These are phyloP conservation scores for Trichoderma harzianum DNA, from an alignment of 2,329 filamentous ascomycete species.

Conservation along the genomic window DNA sequence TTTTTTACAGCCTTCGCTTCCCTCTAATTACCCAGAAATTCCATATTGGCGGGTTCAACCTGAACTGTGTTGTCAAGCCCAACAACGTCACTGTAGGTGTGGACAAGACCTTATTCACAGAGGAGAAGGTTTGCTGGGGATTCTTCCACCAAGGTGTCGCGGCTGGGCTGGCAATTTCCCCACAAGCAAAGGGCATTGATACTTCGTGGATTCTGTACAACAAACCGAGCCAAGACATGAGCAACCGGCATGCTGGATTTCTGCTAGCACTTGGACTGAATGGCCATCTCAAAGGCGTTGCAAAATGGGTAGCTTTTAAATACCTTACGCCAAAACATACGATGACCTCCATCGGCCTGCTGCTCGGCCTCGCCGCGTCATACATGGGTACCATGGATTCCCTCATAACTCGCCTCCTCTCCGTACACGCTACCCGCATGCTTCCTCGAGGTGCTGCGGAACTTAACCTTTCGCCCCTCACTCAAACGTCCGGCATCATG, in stretches of 20 bases:
- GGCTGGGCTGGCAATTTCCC: conserved; percentile 87
- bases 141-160: conserved; percentile 97
- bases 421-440: conserved; percentile 94
- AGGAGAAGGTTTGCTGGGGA: conserved; percentile 97
- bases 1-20: conserved; percentile 82
- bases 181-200: conserved; percentile 86
- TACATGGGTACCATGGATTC: conserved; percentile 98
- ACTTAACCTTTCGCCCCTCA: conserved; percentile 86
- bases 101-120: conserved; percentile 80
- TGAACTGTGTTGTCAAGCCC: conserved; percentile 88
- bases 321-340: conserved; percentile 99
- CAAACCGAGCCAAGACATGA: conserved; percentile 80
- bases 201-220: conserved; percentile 99
- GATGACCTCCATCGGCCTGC: conserved; percentile 96
- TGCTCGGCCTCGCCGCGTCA: conserved; percentile 87
- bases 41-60: conserved; percentile 82
- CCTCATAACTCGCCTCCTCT: conserved; percentile 85
- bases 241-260: conserved; percentile 94
- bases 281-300: conserved; percentile 87
- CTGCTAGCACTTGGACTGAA: conserved; percentile 87
- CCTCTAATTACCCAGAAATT: conserved; percentile 92
- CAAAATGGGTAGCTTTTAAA: conserved; percentile 98
- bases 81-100: conserved; percentile 90
- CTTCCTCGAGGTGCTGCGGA: conserved; percentile 88
- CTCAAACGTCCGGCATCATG: conserved; percentile 95